Evolutionary conservation across 495 filamentous ascomycete genomes (phyloP), one percentile per base, ranked within the genome.

Genomic region (Lasiosphaeris hirsuta): DNA sequence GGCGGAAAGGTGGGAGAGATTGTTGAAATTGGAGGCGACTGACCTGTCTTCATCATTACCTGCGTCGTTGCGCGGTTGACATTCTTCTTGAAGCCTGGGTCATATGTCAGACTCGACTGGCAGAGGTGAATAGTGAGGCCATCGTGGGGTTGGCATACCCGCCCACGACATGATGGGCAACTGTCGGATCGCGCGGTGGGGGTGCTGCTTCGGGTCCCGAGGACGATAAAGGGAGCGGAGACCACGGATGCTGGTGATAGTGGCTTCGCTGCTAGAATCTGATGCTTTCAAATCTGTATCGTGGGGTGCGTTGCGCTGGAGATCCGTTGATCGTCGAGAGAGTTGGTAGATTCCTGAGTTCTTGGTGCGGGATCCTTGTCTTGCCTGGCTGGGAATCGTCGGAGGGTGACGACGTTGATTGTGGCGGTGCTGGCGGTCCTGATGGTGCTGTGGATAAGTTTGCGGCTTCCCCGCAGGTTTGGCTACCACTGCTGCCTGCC

Each of bases 21-120:
- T 2, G 9, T 13, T n/a, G 18, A 4, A 13, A 23, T 30, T 15
- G 33, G 23, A 51, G 35, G 9, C 13, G 7, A 61, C 65, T 51
- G 15, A 90, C 87, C 90, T 15, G 94, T 92, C 81, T 97, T 98
- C 94, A 98, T 97, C 92, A 98, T 97, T 54, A 97, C 93, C 86
- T 96, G 93, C 71, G 95, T 97, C 73, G 92, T 96, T 58, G 94
- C 93, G 73, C 94, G 90, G 78, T 94, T 94, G 79, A 96, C 91
- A 82, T 93, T 95, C 72, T 97, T 97, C 82, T 97, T 97, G 77
- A 98, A 97, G 52, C 94, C 94, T 96, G 64, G 4, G 14, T 14
- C 17, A 66, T 39, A 18, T 30, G 41, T 4, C 35, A 42, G n/a
- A 60, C 41, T 47, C 53, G 54, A 46, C 37, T 18, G 11, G 17